Percentiles rank a stretch among this genome's conserved stretches.
These are phyloP conservation scores for Candida succiphila DNA, from an alignment of 805 yeast genomes.

Conservation along the genomic window DNA sequence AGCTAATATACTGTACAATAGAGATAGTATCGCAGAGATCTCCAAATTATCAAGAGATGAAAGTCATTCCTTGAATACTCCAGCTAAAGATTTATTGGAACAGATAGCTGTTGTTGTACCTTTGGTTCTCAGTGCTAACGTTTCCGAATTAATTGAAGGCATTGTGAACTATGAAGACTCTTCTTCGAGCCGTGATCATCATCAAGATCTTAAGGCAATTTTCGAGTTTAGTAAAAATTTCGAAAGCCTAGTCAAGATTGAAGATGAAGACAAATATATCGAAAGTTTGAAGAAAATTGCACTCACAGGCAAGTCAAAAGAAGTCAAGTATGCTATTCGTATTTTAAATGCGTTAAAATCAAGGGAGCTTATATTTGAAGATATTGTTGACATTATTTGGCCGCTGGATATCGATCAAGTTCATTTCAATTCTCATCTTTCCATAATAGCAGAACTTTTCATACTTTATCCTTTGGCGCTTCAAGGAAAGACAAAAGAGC, in stretches of 20 bases:
- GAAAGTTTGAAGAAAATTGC: constrained; percentile 38
- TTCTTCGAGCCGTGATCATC: constrained; percentile 1
- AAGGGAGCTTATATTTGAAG: constrained; percentile 28
- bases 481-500: constrained; percentile 43
- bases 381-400: constrained; percentile 31
- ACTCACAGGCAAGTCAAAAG: constrained; percentile 41
- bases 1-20: constrained; percentile 52
- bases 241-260: constrained; percentile 25
- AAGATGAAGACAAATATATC: constrained; percentile 32
- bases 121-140: constrained; percentile 50
- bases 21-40: constrained; percentile 48
- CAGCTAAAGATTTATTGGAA: constrained; percentile 47
- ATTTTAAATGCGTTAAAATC: constrained; percentile 38
- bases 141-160: constrained; percentile 33
- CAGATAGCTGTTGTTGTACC: constrained; percentile 54
- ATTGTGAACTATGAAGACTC: constrained; percentile 1
- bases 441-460: constrained; percentile 52
- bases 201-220: constrained; percentile 37
- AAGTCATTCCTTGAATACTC: constrained; percentile 16
- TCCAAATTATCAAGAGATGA: constrained; percentile 34
- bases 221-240: constrained; percentile 46
- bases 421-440: constrained; percentile 41
- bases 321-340: constrained; percentile 57
- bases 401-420: constrained; percentile 35
- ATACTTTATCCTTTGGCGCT: constrained; percentile 31